Base-by-base conservation (phyloP, 306 rosid genomes). In the Astragalus glycyphyllos region DNA sequence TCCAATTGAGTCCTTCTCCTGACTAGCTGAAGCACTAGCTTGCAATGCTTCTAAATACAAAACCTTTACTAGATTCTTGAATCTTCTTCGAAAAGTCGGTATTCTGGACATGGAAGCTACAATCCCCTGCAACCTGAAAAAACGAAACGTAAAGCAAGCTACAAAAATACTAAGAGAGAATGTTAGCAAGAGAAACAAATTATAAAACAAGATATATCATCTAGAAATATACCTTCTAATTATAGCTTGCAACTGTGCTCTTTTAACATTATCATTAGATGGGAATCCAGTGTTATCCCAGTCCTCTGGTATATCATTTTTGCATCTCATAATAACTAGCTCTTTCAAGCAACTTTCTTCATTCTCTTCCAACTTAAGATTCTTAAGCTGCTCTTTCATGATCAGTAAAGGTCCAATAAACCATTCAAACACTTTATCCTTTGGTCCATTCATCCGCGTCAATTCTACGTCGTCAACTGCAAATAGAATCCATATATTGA, bases 181-280 rank as follows among this genome's bases (percentile, higher is more conserved):
- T 40, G 45, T 40, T 26, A 26, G 4, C 4, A 26, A 7, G 49
- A 44, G 12, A 46, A 46, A n/a, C 51, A 46, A 14, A 46, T 12
- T n/a, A 13, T n/a, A 5, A 46, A 59, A 59, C 48, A 34, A 0
- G 3, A 26, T 3, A 26, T 26, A 20, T 35, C 8, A 41, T 60
- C 37, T 4, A 44, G 9, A 55, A 47, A 26, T 46, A 37, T 37
- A 87, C 97, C 97, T 91, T 78, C 96, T 85, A 58, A 91, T 84
- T 56, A 91, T 68, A 50, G 87, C 92, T 69, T 89, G 96, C 79
- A 91, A 73, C 62, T 89, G 97, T 16, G 97, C 97, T 82, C 93
- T 81, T 66, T 85, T 69, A 35, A 91, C 81, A 8, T 15, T 74
- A 72, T 89, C 87, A 45, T 54, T 41, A 15, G 91, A 89, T 32